Conservation (phyloP, 495 filamentous ascomycete species). For the Hypoxylon lienhwacheense region DNA sequence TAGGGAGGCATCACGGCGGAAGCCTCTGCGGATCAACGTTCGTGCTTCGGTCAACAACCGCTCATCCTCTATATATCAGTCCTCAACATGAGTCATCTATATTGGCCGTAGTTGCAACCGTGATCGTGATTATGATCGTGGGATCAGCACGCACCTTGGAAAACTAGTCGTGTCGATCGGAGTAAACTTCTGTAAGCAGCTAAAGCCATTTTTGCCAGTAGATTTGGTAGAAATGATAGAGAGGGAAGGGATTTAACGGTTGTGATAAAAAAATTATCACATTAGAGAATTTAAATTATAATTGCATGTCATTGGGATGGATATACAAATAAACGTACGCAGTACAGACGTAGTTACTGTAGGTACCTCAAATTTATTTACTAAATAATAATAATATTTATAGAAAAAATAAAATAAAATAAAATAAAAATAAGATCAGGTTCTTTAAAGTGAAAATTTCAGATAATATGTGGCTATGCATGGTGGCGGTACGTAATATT, state of each 20-base stretch:
- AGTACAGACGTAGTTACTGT: too few relatives aligned
- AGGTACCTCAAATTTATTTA: too few relatives aligned
- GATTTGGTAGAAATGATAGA: too few relatives aligned
- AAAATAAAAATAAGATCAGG: too few relatives aligned
- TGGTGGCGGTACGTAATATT: too few relatives aligned
- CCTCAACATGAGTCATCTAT: neutral
- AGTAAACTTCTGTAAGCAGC: conserved; percentile 81
- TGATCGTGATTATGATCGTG: neutral
- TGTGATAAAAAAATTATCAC: too few relatives aligned
- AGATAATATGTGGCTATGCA: too few relatives aligned
- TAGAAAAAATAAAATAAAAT: too few relatives aligned
- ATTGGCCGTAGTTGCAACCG: neutral
- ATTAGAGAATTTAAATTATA: too few relatives aligned
- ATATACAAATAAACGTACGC: neutral
- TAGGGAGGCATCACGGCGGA: conserved; percentile 65
- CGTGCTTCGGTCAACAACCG: conserved; percentile 69
- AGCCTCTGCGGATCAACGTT: conserved; percentile 66
- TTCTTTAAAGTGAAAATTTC: too few relatives aligned
- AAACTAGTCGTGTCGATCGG: conserved; percentile 80
- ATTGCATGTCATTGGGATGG: neutral
- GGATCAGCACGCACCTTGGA: conserved; percentile 78
- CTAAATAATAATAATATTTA: too few relatives aligned
- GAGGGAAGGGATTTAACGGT: too few relatives aligned
- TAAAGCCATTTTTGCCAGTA: conserved; percentile 69
- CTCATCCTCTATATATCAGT: conserved; percentile 60